Evolutionary conservation across 1,139 yeast genomes (phyloP), one percentile per base, ranked within the genome.

Genomic region (Lipomyces yarrowii): DNA sequence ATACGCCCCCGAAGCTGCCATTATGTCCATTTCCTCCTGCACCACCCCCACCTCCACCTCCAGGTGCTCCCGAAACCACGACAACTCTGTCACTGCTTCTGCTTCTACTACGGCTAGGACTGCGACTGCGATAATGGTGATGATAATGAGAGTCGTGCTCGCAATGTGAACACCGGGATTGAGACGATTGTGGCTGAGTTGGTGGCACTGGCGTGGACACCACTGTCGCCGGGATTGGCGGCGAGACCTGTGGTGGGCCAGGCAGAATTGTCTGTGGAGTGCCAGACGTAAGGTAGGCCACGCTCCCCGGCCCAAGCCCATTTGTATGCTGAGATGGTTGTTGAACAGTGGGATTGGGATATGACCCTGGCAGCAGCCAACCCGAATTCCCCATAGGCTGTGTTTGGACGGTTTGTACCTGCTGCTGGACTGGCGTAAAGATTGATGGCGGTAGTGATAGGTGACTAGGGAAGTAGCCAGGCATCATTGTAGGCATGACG

Each of bases 21-120:
- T 32, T 55, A 32, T 15, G 10, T 26, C 33, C 30, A 13, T n/a
- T 10, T 23, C 55, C 55, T 30, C 33, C 55, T 8, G n/a, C 26
- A 13, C 55, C 55, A 11, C 55, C 33, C n/a, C 55, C 55, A 51
- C 55, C 55, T 6, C 57, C 57, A 55, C 42, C 57, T 15, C 57
- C 57, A 55, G 35, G 30, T 6, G 39, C 57, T 30, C 26, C 26
- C 15, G 57, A 33, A 35, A 55, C 30, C 11, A 55, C 57, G 11
- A 55, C 33, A 13, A 55, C 23, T 32, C 42, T 26, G 39, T 55
- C 57, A 13, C 57, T 13, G 39, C 57, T 55, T 55, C 42, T 26
- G 15, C 42, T 55, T 55, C 42, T 26, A 30, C 42, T 32, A 6
- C 42, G 57, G 33, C 57, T 52, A 8, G 30, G 57, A 18, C 42